Base-by-base conservation (phyloP, 1,284 basidiomycete species). In the Butyriboletus regius region DNA sequence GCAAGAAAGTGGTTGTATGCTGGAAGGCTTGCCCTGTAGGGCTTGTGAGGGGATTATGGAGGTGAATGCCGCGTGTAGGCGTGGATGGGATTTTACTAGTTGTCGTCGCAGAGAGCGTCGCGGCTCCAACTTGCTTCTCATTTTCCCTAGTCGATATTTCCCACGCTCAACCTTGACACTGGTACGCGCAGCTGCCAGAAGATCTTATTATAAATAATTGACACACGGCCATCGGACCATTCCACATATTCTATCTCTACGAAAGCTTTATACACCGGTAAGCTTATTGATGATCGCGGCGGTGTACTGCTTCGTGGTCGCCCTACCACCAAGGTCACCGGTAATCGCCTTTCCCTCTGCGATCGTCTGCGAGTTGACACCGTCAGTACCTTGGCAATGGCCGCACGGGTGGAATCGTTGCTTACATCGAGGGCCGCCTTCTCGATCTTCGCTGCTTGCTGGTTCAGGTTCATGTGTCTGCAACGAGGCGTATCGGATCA, bases 281-380 rank as follows among this genome's bases (percentile, higher is more conserved):
- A 95, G 74, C 73, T 83, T 91, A 57, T 75, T 63, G 56, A 96
- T 83, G 72, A 97, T 95, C 38, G 90, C 87, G 51, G 81, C 69
- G 35, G 94, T 93, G 75, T 90, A 97, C 71, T 95, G 83, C 67
- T 76, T 75, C 14, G 93, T 97, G 43, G 83, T 82, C 22, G 93
- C 79, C 69, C 88, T 92, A 47, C 93, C 93, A 43, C 94, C 92
- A 54, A 97, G 75, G 71, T 97, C 93, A 34, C 91, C 85, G 15
- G 93, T 97, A 68, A 95, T 94, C 43, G 77, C 70, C 75, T 89
- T 91, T 63, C 94, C 93, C 74, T 96, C 92, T 32, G 92, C 90
- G 63, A 97, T 95, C 43, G 92, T 96, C 90, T 92, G 58, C 14
- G 58, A 55, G 50, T 42, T 38, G 40, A 48, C 53, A 54, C 12